Conservation (phyloP, 73 alveolate genomes). For the Paraurostyla sp. region DNA sequence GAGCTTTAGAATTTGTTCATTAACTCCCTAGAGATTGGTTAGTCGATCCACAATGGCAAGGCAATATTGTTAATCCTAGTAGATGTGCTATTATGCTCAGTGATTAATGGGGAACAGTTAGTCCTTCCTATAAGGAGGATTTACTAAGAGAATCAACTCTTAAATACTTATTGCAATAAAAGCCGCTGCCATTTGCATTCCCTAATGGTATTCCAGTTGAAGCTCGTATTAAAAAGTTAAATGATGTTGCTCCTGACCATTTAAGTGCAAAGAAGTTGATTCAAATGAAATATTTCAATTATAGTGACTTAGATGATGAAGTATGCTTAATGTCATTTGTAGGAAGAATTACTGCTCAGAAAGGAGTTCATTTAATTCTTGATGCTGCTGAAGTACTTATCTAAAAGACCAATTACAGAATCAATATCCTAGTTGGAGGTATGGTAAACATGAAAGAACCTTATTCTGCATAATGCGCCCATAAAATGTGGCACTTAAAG, state of each 20-base stretch:
- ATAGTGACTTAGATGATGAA: constrained; percentile 82
- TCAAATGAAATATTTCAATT: constrained; percentile 93
- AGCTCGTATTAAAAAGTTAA: constrained; percentile 86
- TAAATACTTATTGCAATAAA: constrained; percentile 77
- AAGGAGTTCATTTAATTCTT: constrained; percentile 97
- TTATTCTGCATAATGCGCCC: constrained; percentile 92
- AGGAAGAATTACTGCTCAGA: constrained; percentile 97
- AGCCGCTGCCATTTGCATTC: constrained; percentile 94
- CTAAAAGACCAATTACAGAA: constrained; percentile 80
- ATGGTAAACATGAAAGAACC: constrained; percentile 93
- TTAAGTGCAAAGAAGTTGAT: constrained; percentile 90
- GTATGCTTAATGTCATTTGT: constrained; percentile 95
- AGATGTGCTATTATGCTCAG: constrained; percentile 96
- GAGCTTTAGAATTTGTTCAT: constrained; percentile 90
- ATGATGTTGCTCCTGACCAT: constrained; percentile 91
- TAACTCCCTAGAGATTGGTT: constrained; percentile 93
- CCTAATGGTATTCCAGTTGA: constrained; percentile 97
- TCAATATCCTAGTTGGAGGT: constrained; percentile 97
- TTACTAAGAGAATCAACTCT: constrained; percentile 91
- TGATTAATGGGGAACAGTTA: constrained; percentile 99
- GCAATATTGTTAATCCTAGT: constrained; percentile 95
- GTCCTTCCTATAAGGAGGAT: constrained; percentile 95
- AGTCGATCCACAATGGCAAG: constrained; percentile 95
- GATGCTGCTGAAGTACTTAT: constrained; percentile 96
- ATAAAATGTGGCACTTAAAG: constrained; percentile 85